Base-by-base conservation (phyloP, 306 rosid species). In the Glycine tomentella region DNA sequence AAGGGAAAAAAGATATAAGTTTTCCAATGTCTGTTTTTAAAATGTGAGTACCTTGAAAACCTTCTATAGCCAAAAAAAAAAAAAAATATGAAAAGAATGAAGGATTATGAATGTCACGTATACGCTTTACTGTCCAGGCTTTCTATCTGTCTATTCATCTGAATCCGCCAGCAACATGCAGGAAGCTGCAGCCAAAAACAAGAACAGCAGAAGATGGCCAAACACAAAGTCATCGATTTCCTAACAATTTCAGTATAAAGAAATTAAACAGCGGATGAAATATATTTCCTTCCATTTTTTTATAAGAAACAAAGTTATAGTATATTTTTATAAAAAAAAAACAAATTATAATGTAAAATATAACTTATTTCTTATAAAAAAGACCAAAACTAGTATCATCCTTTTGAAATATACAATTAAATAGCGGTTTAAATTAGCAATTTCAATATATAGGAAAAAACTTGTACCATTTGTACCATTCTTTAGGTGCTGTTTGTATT, bases 31-130 rank as follows among this genome's bases (percentile, higher is more conserved):
- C 74, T 69, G 71, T 20, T 76, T 77, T 64, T 10, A 4, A 63
- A 69, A 20, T 69, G 7, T 31, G 38, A 78, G 52, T 33, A 55
- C 62, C 14, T 12, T 33, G 45, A 75, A 63, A 66, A 70, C 83
- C 79, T 74, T 36, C 74, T 68, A n/a, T 42, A 7, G 1, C n/a
- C n/a, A n/a, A n/a, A n/a, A 12, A 10, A 49, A 2, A 20, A 64
- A 42, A 42, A 42, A 34, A 42, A n/a, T 20, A n/a, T 8, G 14
- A 83, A 55, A 36, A 40, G 78, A 45, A 80, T n/a, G n/a, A n/a
- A n/a, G 69, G 81, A 67, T 57, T 61, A 61, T 80, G 67, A 58
- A 87, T 64, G 81, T 76, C 83, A 65, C 65, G 66, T 81, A 5
- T 50, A 44, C 65, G 77, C 36, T n/a, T 44, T 66, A 53, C 16